Base-by-base conservation (phyloP, 331 rosid genomes). In the Telfairia occidentalis region DNA sequence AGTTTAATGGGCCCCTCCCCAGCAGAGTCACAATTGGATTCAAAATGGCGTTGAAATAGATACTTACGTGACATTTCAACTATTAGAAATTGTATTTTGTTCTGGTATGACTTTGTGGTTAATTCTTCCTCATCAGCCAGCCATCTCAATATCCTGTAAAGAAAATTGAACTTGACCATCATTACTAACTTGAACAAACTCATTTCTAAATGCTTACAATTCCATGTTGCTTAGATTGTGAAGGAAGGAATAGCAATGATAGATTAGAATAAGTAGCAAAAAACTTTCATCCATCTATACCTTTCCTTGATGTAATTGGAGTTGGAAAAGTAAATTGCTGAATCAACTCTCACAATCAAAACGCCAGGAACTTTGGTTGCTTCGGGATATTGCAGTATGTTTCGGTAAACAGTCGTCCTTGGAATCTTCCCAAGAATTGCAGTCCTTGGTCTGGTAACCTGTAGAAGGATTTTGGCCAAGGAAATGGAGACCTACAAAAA, bases 381-480 rank as follows among this genome's bases (percentile, higher is more conserved):
- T 40, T 91, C 92, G 19, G 97, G 96, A 73, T 94, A 94, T 78
- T 94, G 98, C 45, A 66, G 88, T 72, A 88, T 85, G 87, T 94
- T 94, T 86, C 97, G 84, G 69, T 94, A 94, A 57, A 94, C 98
- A 28, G 78, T 16, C 29, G 97, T 87, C 48, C 92, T 66, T 1
- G 98, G 98, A 71, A 94, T 85, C 75, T 88, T 91, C 65, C 98
- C 98, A 2, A 91, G 88, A 84, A 87, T 84, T 28, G 97, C 92
- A n/a, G 98, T 94, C 59, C 97, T 72, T 5, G 98, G 98, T 77
- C 98, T 94, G 65, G 98, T 94, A 18, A 89, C 98, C 85, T 91
- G 98, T 65, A 94, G 80, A 28, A 94, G 86, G 78, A 94, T 94
- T 85, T 94, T 94, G 26, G 97, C 98, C 72, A 94, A 88, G 79